Evolutionary conservation across 2,329 filamentous ascomycete genomes (phyloP).

Genomic region (Aureobasidium musti): DNA sequence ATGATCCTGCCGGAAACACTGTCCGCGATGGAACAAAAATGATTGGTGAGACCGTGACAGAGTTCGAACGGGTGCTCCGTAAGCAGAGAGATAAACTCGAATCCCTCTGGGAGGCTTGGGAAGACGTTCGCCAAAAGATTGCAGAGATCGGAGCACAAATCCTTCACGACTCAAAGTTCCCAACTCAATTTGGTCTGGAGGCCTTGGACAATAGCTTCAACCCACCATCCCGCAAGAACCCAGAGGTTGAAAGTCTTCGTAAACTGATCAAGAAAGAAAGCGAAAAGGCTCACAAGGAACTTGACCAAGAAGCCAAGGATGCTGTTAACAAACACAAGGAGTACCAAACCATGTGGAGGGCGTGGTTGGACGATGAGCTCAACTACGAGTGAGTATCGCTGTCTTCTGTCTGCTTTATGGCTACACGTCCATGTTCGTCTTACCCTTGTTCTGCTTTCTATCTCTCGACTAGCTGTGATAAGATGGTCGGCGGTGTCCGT

Average conservation of each 20-base stretch:
- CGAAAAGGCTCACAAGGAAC: conserved; percentile 4
- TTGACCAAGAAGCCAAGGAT: conserved; percentile 15
- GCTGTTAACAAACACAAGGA: conserved; percentile 1
- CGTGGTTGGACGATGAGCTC: conserved; percentile 2
- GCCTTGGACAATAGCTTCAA: not conserved
- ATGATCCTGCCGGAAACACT: conserved; percentile 26
- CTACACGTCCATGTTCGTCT: not conserved
- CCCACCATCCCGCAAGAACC: not conserved
- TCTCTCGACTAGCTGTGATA: not conserved
- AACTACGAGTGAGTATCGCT: not conserved
- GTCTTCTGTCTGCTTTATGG: not conserved
- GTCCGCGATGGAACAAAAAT: conserved; percentile 6
- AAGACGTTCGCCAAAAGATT: conserved; percentile 14
- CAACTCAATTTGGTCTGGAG: conserved; percentile 25
- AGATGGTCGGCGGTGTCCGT: not conserved
- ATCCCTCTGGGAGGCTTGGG: conserved; percentile 21
- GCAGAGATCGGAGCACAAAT: conserved; percentile 22
- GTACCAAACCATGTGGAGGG: not conserved
- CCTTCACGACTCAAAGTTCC: conserved; percentile 15
- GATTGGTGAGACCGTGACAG: conserved; percentile 30
- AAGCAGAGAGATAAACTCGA: conserved; percentile 1
- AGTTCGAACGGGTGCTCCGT: conserved; percentile 25
- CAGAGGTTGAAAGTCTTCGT: conserved; percentile 5
- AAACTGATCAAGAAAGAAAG: conserved; percentile 9
- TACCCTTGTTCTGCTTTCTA: not conserved